Conservation (phyloP, 306 rosid genomes). For the Ormosia semicastrata region DNA sequence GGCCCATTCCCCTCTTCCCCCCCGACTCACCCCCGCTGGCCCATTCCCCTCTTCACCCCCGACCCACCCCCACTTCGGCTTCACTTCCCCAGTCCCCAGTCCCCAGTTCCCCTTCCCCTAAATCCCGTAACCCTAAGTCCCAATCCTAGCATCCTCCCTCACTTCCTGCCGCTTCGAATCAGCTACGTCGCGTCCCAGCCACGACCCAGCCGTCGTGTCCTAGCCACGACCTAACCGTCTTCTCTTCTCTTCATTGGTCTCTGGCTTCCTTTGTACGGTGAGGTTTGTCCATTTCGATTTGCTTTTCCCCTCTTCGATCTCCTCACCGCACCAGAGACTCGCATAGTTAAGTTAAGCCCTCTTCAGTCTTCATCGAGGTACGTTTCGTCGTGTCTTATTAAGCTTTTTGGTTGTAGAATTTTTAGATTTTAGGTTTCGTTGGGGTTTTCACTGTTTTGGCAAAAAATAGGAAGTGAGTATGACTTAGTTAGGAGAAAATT, state of each 20-base stretch:
- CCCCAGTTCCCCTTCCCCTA: too few species aligned
- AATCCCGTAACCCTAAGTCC: too few species aligned
- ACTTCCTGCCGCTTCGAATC: too few species aligned
- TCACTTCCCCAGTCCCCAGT: too few species aligned
- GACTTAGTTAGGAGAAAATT: background rate
- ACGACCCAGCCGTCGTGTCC: too few species aligned
- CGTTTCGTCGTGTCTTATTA: background rate
- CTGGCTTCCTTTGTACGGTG: conserved; percentile 35
- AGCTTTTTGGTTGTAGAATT: background rate
- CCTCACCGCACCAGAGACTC: background rate
- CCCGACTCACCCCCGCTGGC: too few species aligned
- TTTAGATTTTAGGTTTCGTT: conserved; percentile 43
- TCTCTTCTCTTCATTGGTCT: conserved; percentile 17
- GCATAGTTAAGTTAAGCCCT: background rate
- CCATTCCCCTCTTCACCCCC: too few species aligned
- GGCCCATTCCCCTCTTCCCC: too few species aligned
- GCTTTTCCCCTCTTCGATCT: conserved; percentile 36
- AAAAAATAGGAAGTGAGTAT: background rate
- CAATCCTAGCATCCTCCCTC: too few species aligned
- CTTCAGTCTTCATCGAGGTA: conserved; percentile 34
- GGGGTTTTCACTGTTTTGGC: background rate
- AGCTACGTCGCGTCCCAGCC: too few species aligned
- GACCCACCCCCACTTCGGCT: too few species aligned
- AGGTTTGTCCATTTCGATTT: conserved; percentile 34
- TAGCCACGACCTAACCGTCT: too few species aligned